Percentiles rank a stretch among this genome's conserved stretches.
Conservation (phyloP, 345 rosid species). For the Camelina sativa region DNA sequence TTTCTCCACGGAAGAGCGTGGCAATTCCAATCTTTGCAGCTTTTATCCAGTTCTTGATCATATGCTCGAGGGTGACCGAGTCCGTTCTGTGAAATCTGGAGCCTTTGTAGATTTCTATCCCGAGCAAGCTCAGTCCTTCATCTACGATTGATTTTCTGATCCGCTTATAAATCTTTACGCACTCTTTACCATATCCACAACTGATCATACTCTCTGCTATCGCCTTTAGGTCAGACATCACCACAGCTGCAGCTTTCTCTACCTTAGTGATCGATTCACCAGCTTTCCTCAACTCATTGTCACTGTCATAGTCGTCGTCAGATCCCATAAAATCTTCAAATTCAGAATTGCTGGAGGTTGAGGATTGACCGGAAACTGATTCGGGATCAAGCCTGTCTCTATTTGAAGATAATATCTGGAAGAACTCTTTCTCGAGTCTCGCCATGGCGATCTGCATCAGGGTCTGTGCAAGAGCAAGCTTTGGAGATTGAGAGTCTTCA, state of each 20-base stretch:
- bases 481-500: constrained; percentile 47
- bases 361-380: constrained; percentile 60
- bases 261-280: constrained; percentile 49
- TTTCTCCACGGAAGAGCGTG: constrained; percentile 67
- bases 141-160: constrained; percentile 70
- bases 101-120: constrained; percentile 54
- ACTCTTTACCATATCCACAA: constrained; percentile 79
- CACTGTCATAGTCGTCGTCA: constrained; percentile 44
- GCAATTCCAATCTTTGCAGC: constrained; percentile 64
- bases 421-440: constrained; percentile 66
- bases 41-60: constrained; percentile 69
- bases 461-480: constrained; percentile 61
- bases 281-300: constrained; percentile 42
- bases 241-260: constrained; percentile 48
- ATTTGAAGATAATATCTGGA: constrained; percentile 50
- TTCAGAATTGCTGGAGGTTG: constrained; percentile 47
- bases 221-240: constrained; percentile 63
- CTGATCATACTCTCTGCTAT: constrained; percentile 81
- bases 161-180: constrained; percentile 58
- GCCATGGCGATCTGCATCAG: constrained; percentile 73
- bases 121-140: constrained; percentile 63
- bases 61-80: constrained; percentile 56
- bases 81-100: constrained; percentile 61
- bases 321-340: constrained; percentile 33
- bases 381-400: constrained; percentile 56